Conservation (phyloP, 1,284 basidiomycete species). For the Trametes pubescens region DNA sequence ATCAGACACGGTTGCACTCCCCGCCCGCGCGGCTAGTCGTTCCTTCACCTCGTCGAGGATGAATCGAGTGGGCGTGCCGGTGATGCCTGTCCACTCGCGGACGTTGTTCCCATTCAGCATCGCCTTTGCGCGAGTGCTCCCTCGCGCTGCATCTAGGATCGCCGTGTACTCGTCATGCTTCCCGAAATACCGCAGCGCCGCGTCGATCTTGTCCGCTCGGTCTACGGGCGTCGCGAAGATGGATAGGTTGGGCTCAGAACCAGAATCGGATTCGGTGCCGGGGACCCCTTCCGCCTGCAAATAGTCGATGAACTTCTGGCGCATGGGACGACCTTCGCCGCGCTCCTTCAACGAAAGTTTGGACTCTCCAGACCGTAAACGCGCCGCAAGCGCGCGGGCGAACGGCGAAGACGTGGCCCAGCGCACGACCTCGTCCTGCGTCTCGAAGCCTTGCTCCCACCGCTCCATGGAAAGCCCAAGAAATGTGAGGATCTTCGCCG, state of each 20-base stretch:
- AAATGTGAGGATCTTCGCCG: constrained; percentile 59
- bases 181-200: constrained; percentile 61
- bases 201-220: constrained; percentile 42
- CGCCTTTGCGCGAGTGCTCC: constrained; percentile 49
- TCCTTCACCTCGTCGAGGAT: constrained; percentile 58
- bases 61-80: constrained; percentile 56
- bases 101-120: constrained; percentile 61
- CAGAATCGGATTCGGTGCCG: no score
- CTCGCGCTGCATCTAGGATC: constrained; percentile 43
- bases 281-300: constrained; percentile 30
- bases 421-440: constrained; percentile 59
- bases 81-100: constrained; percentile 60
- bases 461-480: constrained; percentile 60
- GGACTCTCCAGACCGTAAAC: constrained; percentile 34
- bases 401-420: constrained; percentile 63
- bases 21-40: constrained; percentile 39
- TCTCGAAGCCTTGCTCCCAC: constrained; percentile 62
- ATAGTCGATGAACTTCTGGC: constrained; percentile 61
- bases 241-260: neutral
- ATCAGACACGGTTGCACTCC: neutral
- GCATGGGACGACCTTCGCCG: constrained; percentile 63
- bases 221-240: constrained; percentile 1
- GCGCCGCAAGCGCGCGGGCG: constrained; percentile 50
- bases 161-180: constrained; percentile 59
- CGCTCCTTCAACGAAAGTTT: constrained; percentile 49